These are phyloP conservation scores for Russula ochroleuca DNA, from an alignment of 768 basidiomycete species.

Conservation along the genomic window DNA sequence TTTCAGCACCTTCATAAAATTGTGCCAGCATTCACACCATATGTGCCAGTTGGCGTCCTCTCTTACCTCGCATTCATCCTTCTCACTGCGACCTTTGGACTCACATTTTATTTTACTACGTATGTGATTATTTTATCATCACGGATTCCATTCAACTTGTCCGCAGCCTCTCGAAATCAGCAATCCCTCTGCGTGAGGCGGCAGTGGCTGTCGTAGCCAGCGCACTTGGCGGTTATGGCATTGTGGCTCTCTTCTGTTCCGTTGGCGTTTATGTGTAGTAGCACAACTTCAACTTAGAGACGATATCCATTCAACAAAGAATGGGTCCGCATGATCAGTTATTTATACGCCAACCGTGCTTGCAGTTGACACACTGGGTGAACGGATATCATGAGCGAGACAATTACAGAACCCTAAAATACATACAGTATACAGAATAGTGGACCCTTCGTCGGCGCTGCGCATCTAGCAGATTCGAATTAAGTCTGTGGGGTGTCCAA, in stretches of 20 bases:
- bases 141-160: constrained; percentile 8
- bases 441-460: constrained; percentile 92
- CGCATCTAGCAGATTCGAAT: constrained; percentile 50
- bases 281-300: constrained; percentile 10
- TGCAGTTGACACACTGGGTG: constrained; percentile 65
- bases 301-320: not conserved
- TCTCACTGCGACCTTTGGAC: constrained; percentile 70
- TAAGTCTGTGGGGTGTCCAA: not conserved
- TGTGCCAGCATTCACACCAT: constrained; percentile 66
- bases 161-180: constrained; percentile 70
- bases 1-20: constrained; percentile 57
- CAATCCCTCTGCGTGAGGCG: constrained; percentile 59
- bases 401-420: not conserved
- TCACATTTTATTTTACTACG: constrained; percentile 91
- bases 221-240: constrained; percentile 78
- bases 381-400: constrained; percentile 23
- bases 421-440: constrained; percentile 89
- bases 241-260: constrained; percentile 84
- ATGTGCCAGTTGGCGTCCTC: constrained; percentile 60
- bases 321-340: constrained; percentile 42
- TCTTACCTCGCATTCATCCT: constrained; percentile 73
- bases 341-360: constrained; percentile 78
- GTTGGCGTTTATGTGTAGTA: constrained; percentile 83
- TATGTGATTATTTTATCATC: constrained; percentile 37
- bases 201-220: constrained; percentile 70